phyloP scores from a whole-genome alignment of 345 rosid species.

The Bruguiera parviflora region DNA sequence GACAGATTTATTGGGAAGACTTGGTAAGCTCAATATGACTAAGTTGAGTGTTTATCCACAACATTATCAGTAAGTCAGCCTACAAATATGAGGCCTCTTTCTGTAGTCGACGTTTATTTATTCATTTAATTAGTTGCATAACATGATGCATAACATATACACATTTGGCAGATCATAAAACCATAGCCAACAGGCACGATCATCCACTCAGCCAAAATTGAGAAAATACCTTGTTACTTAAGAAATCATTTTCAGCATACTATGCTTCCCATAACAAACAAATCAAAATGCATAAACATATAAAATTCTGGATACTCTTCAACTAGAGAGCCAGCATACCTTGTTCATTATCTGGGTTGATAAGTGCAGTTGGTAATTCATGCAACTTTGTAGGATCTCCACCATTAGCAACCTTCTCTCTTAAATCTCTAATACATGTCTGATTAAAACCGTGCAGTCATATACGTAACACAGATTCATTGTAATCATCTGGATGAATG shows the following conservation, averaged over 20 bases:
- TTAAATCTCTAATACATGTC: constrained; percentile 65
- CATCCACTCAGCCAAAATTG: no score
- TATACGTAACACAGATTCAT: background rate
- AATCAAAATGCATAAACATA: background rate
- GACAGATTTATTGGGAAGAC: no score
- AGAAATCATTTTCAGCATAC: background rate
- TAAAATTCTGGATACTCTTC: background rate
- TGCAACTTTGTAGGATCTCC: constrained; percentile 73
- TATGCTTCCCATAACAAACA: background rate
- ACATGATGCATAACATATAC: no score
- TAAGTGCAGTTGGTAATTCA: constrained; percentile 38
- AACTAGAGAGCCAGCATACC: constrained; percentile 35
- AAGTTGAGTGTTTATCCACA: no score
- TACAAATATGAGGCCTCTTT: no score
- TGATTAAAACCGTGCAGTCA: constrained; percentile 21
- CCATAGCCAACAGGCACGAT: no score
- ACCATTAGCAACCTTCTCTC: constrained; percentile 82
- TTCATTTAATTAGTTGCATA: no score
- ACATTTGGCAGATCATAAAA: no score
- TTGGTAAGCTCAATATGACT: no score
- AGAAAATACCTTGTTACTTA: background rate
- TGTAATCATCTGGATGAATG: background rate
- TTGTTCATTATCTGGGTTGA: constrained; percentile 37
- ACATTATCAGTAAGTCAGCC: no score
- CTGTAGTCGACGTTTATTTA: no score